Conservation (phyloP, 345 rosid species). For the Dovyalis caffra region DNA sequence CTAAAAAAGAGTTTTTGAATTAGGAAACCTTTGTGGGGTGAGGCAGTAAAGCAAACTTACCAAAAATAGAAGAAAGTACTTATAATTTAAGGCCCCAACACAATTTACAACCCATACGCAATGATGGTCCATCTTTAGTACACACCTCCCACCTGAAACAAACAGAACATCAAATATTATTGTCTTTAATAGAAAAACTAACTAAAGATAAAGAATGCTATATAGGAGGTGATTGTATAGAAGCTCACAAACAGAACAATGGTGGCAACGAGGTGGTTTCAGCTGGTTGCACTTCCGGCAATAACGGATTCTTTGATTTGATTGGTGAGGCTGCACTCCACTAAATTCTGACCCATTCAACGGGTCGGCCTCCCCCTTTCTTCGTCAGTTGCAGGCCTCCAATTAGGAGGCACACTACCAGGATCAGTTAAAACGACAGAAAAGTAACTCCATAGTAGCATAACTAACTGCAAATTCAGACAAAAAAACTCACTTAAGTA, state of each 20-base stretch:
- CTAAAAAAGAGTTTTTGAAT: not conserved
- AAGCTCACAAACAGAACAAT: constrained; percentile 92
- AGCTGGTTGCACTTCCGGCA: constrained; percentile 90
- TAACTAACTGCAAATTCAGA: constrained; percentile 60
- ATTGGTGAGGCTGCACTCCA: constrained; percentile 52
- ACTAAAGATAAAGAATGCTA: not conserved
- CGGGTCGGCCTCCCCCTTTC: constrained; percentile 86
- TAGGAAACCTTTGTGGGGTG: not conserved
- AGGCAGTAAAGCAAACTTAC: constrained; percentile 42
- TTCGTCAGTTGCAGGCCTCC: constrained; percentile 75
- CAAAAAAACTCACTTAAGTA: constrained; percentile 10
- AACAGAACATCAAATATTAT: constrained; percentile 21
- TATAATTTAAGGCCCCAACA: constrained; percentile 91
- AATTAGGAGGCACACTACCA: constrained; percentile 84
- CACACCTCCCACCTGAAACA: constrained; percentile 81
- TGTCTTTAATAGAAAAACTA: constrained; percentile 3
- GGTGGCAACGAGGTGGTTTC: constrained; percentile 96
- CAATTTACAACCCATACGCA: constrained; percentile 99
- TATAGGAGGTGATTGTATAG: not conserved
- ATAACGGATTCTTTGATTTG: constrained; percentile 60
- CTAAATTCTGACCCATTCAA: constrained; percentile 57
- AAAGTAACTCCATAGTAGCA: constrained; percentile 97
- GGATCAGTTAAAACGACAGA: constrained; percentile 94
- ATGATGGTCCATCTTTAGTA: constrained; percentile 96
- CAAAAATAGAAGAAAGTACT: constrained; percentile 94